Evolutionary conservation across 148 eudicot genomes (phyloP).

Genomic region (Rhododendron henanense): DNA sequence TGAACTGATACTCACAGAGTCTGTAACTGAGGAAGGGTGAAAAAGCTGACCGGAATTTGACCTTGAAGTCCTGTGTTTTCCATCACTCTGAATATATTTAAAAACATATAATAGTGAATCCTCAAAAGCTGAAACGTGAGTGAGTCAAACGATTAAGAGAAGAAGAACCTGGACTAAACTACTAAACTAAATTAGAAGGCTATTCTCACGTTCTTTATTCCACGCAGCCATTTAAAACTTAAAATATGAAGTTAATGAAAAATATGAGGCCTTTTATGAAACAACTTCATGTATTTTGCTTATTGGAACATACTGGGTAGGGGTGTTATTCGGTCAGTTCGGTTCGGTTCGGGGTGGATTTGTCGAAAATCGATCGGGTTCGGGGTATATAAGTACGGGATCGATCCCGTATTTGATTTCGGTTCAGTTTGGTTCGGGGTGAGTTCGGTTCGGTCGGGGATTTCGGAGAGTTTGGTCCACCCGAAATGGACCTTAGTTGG

Average conservation of each 20-base stretch:
- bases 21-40: constrained; percentile 54
- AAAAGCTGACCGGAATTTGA: constrained; percentile 51
- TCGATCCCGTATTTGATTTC: no score
- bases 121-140: not conserved
- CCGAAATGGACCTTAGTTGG: no score
- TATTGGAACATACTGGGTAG: not conserved
- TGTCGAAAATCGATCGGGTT: no score
- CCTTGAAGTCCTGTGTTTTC: constrained; percentile 54
- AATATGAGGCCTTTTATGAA: not conserved
- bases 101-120: not conserved
- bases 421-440: no score
- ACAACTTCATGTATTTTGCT: not conserved
- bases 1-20: constrained; percentile 22
- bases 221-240: not conserved
- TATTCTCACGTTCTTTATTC: not conserved
- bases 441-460: no score
- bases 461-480: no score
- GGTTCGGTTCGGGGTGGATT: not conserved
- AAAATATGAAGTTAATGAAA: not conserved
- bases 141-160: not conserved
- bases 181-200: not conserved
- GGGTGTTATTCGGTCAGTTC: no score
- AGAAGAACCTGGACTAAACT: not conserved
- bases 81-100: constrained; percentile 43
- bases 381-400: no score